These are phyloP conservation scores for Moesziomyces sp. DNA, from an alignment of 1,284 basidiomycete genomes.

Conservation along the genomic window DNA sequence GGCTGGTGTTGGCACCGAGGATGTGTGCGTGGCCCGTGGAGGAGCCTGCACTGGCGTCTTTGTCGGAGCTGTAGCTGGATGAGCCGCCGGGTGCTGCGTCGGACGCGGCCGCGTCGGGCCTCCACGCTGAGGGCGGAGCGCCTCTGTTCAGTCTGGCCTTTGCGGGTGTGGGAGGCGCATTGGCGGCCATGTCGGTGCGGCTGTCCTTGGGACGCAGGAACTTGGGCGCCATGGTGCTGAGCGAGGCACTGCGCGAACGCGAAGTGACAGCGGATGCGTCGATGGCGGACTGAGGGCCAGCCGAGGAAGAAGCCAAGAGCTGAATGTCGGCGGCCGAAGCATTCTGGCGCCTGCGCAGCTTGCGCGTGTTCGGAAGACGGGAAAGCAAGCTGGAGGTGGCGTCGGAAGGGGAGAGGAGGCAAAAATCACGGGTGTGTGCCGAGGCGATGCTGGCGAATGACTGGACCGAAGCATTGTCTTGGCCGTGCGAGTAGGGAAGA, in stretches of 20 bases:
- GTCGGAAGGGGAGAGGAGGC: not conserved
- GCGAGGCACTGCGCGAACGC: slow-evolving; percentile 14
- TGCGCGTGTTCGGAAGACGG: slow-evolving; percentile 3
- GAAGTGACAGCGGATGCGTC: not conserved
- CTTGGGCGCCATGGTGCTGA: slow-evolving; percentile 11
- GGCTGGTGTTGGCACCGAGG: not conserved
- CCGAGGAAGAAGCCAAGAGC: not conserved
- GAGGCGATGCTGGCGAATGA: slow-evolving; percentile 11
- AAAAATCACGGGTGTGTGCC: not conserved
- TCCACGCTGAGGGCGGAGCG: slow-evolving; percentile 29
- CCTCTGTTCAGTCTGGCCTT: slow-evolving; percentile 1
- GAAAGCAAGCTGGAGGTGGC: slow-evolving; percentile 10
- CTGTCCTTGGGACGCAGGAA: slow-evolving; percentile 11
- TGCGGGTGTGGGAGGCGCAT: not conserved
- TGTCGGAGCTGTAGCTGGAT: slow-evolving; percentile 23
- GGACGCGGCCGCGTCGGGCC: slow-evolving; percentile 1
- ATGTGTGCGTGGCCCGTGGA: slow-evolving; percentile 7
- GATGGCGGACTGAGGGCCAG: too few relatives aligned
- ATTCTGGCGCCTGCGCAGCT: slow-evolving; percentile 9
- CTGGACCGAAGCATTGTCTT: slow-evolving; percentile 20
- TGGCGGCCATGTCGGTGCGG: not conserved
- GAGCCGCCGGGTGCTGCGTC: slow-evolving; percentile 3
- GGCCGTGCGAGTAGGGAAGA: not conserved
- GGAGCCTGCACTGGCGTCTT: slow-evolving; percentile 14
- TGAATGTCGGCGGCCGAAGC: slow-evolving; percentile 1